These are phyloP conservation scores for Citrus unshiu DNA, from an alignment of 345 rosid species.

Conservation along the genomic window DNA sequence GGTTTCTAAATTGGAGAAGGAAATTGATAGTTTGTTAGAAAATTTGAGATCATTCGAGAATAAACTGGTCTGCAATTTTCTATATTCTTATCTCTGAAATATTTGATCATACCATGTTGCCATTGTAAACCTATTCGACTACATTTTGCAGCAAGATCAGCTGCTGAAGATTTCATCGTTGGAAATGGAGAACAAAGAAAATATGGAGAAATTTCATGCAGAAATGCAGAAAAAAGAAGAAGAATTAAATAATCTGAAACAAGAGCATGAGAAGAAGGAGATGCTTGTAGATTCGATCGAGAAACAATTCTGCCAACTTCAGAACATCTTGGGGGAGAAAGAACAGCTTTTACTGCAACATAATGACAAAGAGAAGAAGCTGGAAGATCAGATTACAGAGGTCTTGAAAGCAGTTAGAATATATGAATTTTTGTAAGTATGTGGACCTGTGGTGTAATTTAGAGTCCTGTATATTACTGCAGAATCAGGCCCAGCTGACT, in stretches of 20 bases:
- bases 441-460: slow-evolving; percentile 6
- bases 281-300: slow-evolving; percentile 46
- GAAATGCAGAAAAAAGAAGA: slow-evolving; percentile 51
- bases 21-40: slow-evolving; percentile 42
- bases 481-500: slow-evolving; percentile 59
- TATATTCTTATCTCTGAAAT: slow-evolving; percentile 6
- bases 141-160: slow-evolving; percentile 57
- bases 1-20: slow-evolving; percentile 53
- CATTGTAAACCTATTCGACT: slow-evolving; percentile 19
- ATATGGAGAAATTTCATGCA: slow-evolving; percentile 42
- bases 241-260: slow-evolving; percentile 42
- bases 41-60: slow-evolving; percentile 53
- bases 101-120: slow-evolving; percentile 16
- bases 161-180: slow-evolving; percentile 49
- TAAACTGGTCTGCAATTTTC: slow-evolving; percentile 43
- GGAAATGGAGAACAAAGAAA: slow-evolving; percentile 60
- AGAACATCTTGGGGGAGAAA: slow-evolving; percentile 54
- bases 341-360: slow-evolving; percentile 51
- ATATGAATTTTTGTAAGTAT: slow-evolving; percentile 2
- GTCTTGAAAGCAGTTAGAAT: slow-evolving; percentile 27
- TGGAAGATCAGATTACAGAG: slow-evolving; percentile 62
- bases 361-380: slow-evolving; percentile 51
- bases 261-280: slow-evolving; percentile 44
- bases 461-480: slow-evolving; percentile 27
- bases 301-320: slow-evolving; percentile 56